phyloP scores from a whole-genome alignment of 2,329 filamentous ascomycete species.

The Aspergillus eucalypticola region DNA sequence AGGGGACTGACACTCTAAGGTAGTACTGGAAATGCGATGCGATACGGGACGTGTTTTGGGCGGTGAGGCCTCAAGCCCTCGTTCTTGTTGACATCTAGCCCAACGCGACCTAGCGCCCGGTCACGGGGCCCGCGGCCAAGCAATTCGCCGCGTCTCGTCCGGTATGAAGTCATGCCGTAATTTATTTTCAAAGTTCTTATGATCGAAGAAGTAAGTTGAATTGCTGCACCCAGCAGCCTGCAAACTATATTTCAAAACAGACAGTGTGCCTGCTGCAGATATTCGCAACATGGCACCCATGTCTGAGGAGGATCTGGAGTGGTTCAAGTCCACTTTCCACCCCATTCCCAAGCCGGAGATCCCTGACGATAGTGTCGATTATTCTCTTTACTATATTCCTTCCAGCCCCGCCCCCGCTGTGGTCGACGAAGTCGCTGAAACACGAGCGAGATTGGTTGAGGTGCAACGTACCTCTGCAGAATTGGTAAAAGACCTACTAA shows the following conservation, averaged over 20 bases:
- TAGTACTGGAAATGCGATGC: constrained; percentile 5
- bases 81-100: constrained; percentile 47
- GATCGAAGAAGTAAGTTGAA: not conserved
- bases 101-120: constrained; percentile 31
- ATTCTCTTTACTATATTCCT: constrained; percentile 73
- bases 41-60: constrained; percentile 36
- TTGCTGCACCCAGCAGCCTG: not conserved
- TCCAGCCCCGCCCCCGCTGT: constrained; percentile 54
- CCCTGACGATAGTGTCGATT: constrained; percentile 83
- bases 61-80: constrained; percentile 25
- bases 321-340: constrained; percentile 66
- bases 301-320: constrained; percentile 61
- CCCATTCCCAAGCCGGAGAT: constrained; percentile 65
- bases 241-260: not conserved
- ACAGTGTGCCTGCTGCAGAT: not conserved
- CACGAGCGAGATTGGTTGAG: constrained; percentile 64
- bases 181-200: constrained; percentile 14
- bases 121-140: constrained; percentile 24
- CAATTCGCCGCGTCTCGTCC: constrained; percentile 28
- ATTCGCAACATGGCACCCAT: constrained; percentile 40
- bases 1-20: not conserved
- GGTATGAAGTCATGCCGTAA: constrained; percentile 38
- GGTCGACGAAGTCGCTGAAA: constrained; percentile 53
- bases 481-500: constrained; percentile 66
- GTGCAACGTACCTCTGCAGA: constrained; percentile 69